Evolutionary conservation across 306 rosid species (phyloP).

Genomic region (Rubus idaeus): DNA sequence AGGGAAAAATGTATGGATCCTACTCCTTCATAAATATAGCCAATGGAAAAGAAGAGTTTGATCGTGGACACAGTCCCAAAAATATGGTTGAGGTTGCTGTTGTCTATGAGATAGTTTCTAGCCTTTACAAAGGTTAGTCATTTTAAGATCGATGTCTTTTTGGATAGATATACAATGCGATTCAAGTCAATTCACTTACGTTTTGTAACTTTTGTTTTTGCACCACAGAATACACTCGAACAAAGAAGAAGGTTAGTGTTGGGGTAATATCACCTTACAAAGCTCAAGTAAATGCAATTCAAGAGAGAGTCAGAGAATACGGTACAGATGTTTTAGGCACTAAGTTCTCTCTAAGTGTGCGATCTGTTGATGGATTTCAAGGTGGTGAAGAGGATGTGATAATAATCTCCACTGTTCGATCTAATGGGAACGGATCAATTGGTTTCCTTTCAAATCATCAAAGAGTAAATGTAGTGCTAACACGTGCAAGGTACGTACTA

Average conservation of each 20-base stretch:
- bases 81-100: slow-evolving; percentile 52
- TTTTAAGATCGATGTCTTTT: background rate
- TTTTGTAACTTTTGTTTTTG: background rate
- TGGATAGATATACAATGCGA: background rate
- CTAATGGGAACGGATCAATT: slow-evolving; percentile 33
- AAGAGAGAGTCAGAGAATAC: slow-evolving; percentile 35
- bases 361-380: slow-evolving; percentile 66
- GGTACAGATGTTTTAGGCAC: background rate
- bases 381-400: slow-evolving; percentile 68
- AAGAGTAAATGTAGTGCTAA: slow-evolving; percentile 55
- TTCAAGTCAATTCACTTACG: background rate
- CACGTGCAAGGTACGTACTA: slow-evolving; percentile 52
- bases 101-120: slow-evolving; percentile 38
- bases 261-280: slow-evolving; percentile 65
- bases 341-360: slow-evolving; percentile 43
- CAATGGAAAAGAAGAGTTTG: slow-evolving; percentile 33
- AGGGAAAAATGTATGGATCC: slow-evolving; percentile 25
- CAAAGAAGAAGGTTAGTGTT: slow-evolving; percentile 44
- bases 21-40: slow-evolving; percentile 39
- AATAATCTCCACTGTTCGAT: slow-evolving; percentile 38
- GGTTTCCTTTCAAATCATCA: slow-evolving; percentile 53
- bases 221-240: slow-evolving; percentile 29
- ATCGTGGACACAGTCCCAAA: slow-evolving; percentile 18
- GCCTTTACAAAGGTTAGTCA: slow-evolving; percentile 38
- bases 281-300: slow-evolving; percentile 50